phyloP scores from a whole-genome alignment of 2,329 filamentous ascomycete species.

The Waltergamsia citrina region DNA sequence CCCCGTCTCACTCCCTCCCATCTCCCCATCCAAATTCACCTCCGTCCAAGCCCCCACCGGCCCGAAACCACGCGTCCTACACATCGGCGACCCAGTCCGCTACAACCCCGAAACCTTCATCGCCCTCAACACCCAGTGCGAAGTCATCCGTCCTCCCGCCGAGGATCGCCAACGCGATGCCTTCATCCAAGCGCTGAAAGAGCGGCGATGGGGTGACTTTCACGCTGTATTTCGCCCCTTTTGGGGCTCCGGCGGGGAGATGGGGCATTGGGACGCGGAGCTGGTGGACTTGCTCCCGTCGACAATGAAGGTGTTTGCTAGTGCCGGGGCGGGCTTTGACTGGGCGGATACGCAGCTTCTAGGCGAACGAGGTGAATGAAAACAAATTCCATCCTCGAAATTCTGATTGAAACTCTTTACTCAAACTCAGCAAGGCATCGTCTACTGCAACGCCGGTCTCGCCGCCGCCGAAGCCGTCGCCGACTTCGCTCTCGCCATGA shows the following conservation, averaged over 20 bases:
- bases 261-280: constrained; percentile 55
- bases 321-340: constrained; percentile 56
- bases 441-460: constrained; percentile 65
- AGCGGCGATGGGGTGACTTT: constrained; percentile 46
- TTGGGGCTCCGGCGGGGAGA: constrained; percentile 55
- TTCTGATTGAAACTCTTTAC: too few species aligned
- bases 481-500: constrained; percentile 59
- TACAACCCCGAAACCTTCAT: constrained; percentile 38
- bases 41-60: too few species aligned
- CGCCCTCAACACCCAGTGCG: constrained; percentile 30
- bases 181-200: constrained; percentile 38
- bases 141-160: constrained; percentile 39
- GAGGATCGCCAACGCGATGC: constrained; percentile 39
- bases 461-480: constrained; percentile 65
- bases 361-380: constrained; percentile 52
- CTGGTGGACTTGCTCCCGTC: constrained; percentile 45
- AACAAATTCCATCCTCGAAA: too few species aligned
- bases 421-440: constrained; percentile 33
- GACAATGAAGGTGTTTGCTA: constrained; percentile 51
- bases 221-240: constrained; percentile 48
- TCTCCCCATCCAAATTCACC: constrained; percentile 7
- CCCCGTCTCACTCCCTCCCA: constrained; percentile 17
- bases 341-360: constrained; percentile 55
- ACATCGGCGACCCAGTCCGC: constrained; percentile 57
- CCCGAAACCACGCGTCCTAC: constrained; percentile 15